phyloP scores from a whole-genome alignment of 768 basidiomycete genomes.

The Xerocomus potaroensis region DNA sequence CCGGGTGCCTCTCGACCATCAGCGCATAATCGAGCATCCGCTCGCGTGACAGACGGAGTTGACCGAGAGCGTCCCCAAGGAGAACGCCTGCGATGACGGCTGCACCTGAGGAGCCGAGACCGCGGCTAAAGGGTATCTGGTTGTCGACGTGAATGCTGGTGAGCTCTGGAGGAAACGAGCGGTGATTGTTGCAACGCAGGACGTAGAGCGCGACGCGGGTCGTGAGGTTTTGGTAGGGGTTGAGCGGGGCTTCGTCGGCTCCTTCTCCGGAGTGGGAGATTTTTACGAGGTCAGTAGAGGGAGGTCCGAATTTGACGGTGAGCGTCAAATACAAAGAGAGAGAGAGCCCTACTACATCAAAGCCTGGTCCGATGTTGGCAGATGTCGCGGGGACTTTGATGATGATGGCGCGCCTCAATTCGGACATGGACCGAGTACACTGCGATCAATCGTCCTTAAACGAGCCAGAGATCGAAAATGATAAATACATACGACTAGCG shows the following conservation, averaged over 20 bases:
- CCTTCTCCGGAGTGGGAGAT: constrained; percentile 88
- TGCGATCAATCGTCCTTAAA: background rate
- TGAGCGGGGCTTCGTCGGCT: constrained; percentile 83
- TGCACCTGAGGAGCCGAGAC: constrained; percentile 95
- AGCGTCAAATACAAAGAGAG: constrained; percentile 83
- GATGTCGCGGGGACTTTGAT: constrained; percentile 96
- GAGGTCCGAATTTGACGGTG: constrained; percentile 45
- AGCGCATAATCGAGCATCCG: constrained; percentile 93
- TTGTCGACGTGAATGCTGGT: constrained; percentile 71
- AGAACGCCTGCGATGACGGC: constrained; percentile 98
- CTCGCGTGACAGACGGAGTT: constrained; percentile 59
- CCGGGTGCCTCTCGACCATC: constrained; percentile 99
- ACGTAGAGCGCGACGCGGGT: constrained; percentile 98
- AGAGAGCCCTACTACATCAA: constrained; percentile 98
- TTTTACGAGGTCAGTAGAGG: constrained; percentile 46
- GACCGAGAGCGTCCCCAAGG: constrained; percentile 79
- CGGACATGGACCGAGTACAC: constrained; percentile 19
- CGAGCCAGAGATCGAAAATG: no score
- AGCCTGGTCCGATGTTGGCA: constrained; percentile 98
- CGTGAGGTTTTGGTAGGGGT: constrained; percentile 94
- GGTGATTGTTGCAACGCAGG: constrained; percentile 79
- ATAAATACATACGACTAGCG: constrained; percentile 6
- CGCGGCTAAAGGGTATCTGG: constrained; percentile 96
- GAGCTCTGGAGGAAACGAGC: constrained; percentile 72
- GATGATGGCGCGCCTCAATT: constrained; percentile 38